Evolutionary conservation across 148 eudicot genomes (phyloP), one percentile per base, ranked within the genome.

Genomic region (Rhododendron ferrugineum): DNA sequence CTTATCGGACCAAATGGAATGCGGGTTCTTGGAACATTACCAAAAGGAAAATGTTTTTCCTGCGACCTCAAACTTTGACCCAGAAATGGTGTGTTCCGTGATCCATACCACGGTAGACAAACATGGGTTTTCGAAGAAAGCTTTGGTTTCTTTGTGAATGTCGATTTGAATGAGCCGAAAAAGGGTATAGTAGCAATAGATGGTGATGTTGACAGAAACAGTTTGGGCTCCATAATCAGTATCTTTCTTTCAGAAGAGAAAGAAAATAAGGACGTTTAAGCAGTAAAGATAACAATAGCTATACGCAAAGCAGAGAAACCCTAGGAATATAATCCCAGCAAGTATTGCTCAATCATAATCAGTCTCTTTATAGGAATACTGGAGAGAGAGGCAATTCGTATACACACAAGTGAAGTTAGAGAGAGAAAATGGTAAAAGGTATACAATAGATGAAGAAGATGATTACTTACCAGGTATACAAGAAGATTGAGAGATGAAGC

Each of bases 141-240:
- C 0, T 83, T 87, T 9, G 90, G 88, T 56, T 88, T 93, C 86
- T 9, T 84, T 46, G 74, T 75, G 64, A 87, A 79, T 18, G 88
- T 49, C 37, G 94, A 87, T 54, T 88, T 92, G 46, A 76, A 88
- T 20, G 98, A 91, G 50, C 93, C 44, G 30, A 86, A 90, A 50
- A 92, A 88, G 72, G 98, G 98, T 32, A 89, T 58, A 37, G 90
- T 82, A 56, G 89, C 77, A 50, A 78, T 72, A n/a, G 91, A 88
- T 70, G 90, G 92, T 58, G 90, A 84, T 32, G 88, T 72, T 84
- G 86, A 88, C 37, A 87, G 20, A 34, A 89, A 89, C 40, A 93
- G 36, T 34, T 89, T 94, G 72, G 92, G 81, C 44, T 94, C 98
- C 98, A 95, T 95, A 28, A 64, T 79, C 62, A 72, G 62, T 30